Base-by-base conservation (phyloP, 2,329 filamentous ascomycete species). In the Phoma sp. region DNA sequence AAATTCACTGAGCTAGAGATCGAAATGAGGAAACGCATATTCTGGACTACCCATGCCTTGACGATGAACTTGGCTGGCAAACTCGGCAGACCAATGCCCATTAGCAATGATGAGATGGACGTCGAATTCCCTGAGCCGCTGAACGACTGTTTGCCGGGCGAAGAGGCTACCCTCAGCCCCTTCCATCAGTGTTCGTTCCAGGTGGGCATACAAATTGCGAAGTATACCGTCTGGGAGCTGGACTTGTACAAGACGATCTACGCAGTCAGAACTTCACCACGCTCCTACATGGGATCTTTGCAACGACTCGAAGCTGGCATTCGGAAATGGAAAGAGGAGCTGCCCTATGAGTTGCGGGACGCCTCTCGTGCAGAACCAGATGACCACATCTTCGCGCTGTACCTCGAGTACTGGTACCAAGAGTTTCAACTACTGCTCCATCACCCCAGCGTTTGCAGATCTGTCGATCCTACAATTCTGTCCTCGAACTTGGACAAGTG, bases 231-330 rank as follows among this genome's bases (percentile, higher is more conserved):
- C 2, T 79, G 90, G 14, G 86, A 86, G 60, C 82, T 91, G 67
- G 87, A 93, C 56, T 83, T 96, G 74, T 92, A 89, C 70, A 83
- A 85, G 62, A 87, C 85, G 35, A 83, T 96, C n/a, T 93, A 93
- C 75, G 83, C 88, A 38, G 84, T 90, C 9, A 82, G 83, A 29
- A 81, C 84, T 45, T 83, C 86, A 37, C 79, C 86, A 1, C 80
- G 77, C n/a, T 81, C 79, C 30, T 93, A 95, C 68, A 75, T 86
- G 30, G 76, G 81, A 2, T 82, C 84, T 2, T 81, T 95, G 27
- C 81, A 83, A 39, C 80, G 81, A 1, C 79, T 96, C 7, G 89
- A 95, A 65, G 79, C 80, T 7, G 85, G 87, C 59, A 77, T 90
- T 13, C 76, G 81, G 22, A 77, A 80, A 9, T 91, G 87, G 83